Base-by-base conservation (phyloP, 2,329 filamentous ascomycete species). In the Monilinia laxa region DNA sequence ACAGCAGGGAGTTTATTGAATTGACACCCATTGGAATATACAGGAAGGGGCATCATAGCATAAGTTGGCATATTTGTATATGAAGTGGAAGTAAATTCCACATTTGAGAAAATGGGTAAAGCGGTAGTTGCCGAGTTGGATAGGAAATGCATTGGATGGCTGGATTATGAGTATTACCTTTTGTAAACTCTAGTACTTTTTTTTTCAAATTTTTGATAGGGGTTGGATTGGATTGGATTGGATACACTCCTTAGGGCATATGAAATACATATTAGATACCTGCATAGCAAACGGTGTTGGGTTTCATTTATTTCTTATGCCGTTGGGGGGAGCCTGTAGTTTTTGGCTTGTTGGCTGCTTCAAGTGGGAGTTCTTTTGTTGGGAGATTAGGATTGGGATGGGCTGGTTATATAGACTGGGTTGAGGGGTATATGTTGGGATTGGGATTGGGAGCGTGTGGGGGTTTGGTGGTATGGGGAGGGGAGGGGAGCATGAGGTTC, bases 191-290 rank as follows among this genome's bases (percentile, higher is more conserved):
- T 10, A 9, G 20, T 40, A 38, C 31, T 38, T 38, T 51, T 51
- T 25, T 20, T 4, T 57, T 18, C 35, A 7, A 57, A 18, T 42
- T 23, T 51, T 51, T 49, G 20, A 51, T 51, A 49, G 10, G 55
- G 4, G 12, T 58, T 18, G 55, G 23, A 28, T 45, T 45, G 56
- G 40, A 20, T 45, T 45, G 56, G 40, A 28, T 20, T 58, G n/a
- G 23, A 45, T 28, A 51, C 47, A 62, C 58, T 51, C 45, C 45
- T 60, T 62, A 62, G 45, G 28, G 45, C 25, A 62, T 62, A 62
- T 62, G 58, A 62, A 62, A 62, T 51, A 52, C 31, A 62, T 25
- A 18, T 62, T 62, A 60, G 57, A 60, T 60, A 60, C 57, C 45
- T 60, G 28, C 45, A 60, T 60, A 38, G 57, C 45, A 60, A 60